A percentile compares a stretch with the other conserved stretches of the same genome.
Conservation (phyloP, 2,329 filamentous ascomycete species). For the Rutstroemia sp. region DNA sequence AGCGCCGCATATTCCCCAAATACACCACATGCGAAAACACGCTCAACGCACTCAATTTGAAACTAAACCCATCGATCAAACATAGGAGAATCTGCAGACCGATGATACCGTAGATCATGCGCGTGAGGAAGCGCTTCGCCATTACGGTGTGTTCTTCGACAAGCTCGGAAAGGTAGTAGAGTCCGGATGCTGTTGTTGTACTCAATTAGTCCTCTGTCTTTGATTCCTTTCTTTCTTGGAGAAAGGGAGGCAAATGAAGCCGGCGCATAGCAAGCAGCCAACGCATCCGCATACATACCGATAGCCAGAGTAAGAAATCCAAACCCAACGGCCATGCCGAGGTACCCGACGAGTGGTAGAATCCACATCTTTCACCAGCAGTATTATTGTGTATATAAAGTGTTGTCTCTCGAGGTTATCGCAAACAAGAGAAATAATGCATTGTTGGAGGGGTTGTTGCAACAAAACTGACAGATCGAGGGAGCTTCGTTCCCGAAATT, state of each 20-base stretch:
- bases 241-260: not conserved
- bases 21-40: conserved; percentile 80
- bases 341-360: conserved; percentile 82
- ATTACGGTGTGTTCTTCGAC: conserved; percentile 96
- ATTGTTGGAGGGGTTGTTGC: not conserved
- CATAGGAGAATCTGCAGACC: conserved; percentile 66
- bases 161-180: conserved; percentile 96
- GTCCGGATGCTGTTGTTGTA: conserved; percentile 77
- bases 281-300: conserved; percentile 42
- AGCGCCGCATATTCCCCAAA: conserved; percentile 71
- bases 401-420: not conserved
- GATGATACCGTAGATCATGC: conserved; percentile 79
- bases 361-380: conserved; percentile 63
- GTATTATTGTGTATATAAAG: not conserved
- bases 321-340: conserved; percentile 83
- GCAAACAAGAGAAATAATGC: not conserved
- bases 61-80: conserved; percentile 78
- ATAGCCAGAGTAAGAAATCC: conserved; percentile 91
- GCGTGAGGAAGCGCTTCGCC: conserved; percentile 77
- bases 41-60: conserved; percentile 65
- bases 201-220: not conserved
- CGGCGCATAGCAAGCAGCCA: too few relatives aligned
- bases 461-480: not conserved
- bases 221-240: not conserved
- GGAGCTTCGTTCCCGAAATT: not conserved